A percentile compares a stretch with the other conserved stretches of the same genome.
These are phyloP conservation scores for Exutisphaerella laricina DNA, from an alignment of 2,329 filamentous ascomycete species.

Conservation along the genomic window DNA sequence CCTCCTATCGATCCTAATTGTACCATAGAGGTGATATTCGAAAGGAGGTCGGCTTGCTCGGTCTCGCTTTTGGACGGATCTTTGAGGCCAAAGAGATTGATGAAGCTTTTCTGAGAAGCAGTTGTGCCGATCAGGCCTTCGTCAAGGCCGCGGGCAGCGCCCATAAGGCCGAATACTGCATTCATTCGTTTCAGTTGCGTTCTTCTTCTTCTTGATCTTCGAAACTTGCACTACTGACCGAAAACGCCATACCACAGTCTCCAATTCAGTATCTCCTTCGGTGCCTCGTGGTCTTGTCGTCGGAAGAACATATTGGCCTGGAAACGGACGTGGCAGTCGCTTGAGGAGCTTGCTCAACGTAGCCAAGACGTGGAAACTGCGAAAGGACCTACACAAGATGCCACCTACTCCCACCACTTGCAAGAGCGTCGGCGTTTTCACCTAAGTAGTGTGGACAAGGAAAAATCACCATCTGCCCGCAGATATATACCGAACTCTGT, in stretches of 20 bases:
- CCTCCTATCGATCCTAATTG: conserved; percentile 71
- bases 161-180: conserved; percentile 50
- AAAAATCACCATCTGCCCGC: too few species aligned
- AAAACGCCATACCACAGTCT: conserved; percentile 70
- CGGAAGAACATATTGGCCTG: conserved; percentile 27
- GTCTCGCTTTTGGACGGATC: conserved; percentile 46
- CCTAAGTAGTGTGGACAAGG: too few species aligned
- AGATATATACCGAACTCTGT: too few species aligned
- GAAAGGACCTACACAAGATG: too few species aligned
- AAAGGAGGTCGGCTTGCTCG: conserved; percentile 36
- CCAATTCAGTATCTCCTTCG: conserved; percentile 69
- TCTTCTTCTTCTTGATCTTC: too few species aligned
- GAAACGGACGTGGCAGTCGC: too few species aligned
- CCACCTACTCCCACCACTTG: too few species aligned
- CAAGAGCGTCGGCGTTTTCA: too few species aligned
- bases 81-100: conserved; percentile 53
- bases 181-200: not conserved
- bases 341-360: too few species aligned
- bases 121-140: conserved; percentile 62
- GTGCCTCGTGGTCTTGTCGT: conserved; percentile 53
- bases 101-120: conserved; percentile 60
- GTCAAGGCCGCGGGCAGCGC: conserved; percentile 71
- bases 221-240: too few species aligned
- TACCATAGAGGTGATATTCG: conserved; percentile 74
- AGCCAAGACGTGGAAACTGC: too few species aligned